These are phyloP conservation scores for Epichloe glyceriae DNA, from an alignment of 2,329 filamentous ascomycete genomes.

Conservation along the genomic window DNA sequence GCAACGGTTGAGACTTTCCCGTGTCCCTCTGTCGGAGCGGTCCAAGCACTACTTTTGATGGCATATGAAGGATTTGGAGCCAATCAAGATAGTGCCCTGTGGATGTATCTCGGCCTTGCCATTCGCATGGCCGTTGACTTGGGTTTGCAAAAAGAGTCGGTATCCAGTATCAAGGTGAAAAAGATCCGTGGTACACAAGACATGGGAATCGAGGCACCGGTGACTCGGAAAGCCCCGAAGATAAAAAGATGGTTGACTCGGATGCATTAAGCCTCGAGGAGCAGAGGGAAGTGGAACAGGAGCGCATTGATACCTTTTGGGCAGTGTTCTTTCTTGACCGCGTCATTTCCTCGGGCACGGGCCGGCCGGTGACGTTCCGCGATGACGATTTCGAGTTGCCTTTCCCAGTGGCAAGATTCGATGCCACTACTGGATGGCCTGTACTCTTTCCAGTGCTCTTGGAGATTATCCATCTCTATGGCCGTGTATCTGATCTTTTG, in stretches of 20 bases:
- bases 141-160: slow-evolving; percentile 73
- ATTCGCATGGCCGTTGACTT: slow-evolving; percentile 74
- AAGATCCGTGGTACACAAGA: slow-evolving; percentile 35
- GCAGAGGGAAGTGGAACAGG: slow-evolving; percentile 58
- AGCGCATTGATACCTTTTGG: slow-evolving; percentile 81
- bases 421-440: slow-evolving; percentile 54
- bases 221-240: slow-evolving; percentile 24
- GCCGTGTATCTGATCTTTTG: slow-evolving; percentile 68
- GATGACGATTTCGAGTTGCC: slow-evolving; percentile 76
- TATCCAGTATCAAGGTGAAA: slow-evolving; percentile 46
- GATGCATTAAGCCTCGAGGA: slow-evolving; percentile 33
- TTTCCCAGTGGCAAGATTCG: slow-evolving; percentile 40
- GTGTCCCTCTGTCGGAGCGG: slow-evolving; percentile 69
- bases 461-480: slow-evolving; percentile 75
- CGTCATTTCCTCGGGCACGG: slow-evolving; percentile 78
- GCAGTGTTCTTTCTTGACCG: slow-evolving; percentile 78
- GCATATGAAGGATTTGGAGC: slow-evolving; percentile 84
- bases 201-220: slow-evolving; percentile 26
- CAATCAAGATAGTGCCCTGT: slow-evolving; percentile 76
- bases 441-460: slow-evolving; percentile 69
- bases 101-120: slow-evolving; percentile 85
- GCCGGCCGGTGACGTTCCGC: slow-evolving; percentile 67
- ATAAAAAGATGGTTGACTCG: slow-evolving; percentile 27
- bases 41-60: slow-evolving; percentile 71
- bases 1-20: slow-evolving; percentile 72